Conservation (phyloP, 768 basidiomycete genomes). For the Auricularia cornea region DNA sequence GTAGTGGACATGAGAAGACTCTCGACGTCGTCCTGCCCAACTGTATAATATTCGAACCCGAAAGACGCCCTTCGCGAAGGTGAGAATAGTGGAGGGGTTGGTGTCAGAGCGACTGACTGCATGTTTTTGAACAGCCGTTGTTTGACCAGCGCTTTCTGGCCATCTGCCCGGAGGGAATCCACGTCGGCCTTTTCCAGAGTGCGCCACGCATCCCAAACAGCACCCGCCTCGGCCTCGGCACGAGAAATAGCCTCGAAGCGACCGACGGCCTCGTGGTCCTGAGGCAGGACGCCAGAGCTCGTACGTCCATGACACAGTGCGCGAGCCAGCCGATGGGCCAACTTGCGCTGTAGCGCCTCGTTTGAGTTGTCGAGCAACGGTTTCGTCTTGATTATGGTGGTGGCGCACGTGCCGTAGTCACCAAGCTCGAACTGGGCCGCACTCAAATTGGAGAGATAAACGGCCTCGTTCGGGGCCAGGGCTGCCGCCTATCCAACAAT, state of each 20-base stretch:
- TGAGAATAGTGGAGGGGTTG: neutral
- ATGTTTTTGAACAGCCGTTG: neutral
- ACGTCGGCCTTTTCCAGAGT: too few species aligned
- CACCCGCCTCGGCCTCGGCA: conserved; percentile 3
- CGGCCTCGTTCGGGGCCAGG: conserved; percentile 12
- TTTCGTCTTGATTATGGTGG: too few species aligned
- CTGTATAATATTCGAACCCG: neutral
- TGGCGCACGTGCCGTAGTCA: conserved; percentile 12
- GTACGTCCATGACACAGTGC: too few species aligned
- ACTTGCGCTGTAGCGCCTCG: too few species aligned
- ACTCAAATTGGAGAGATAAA: conserved; percentile 23
- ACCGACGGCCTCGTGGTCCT: too few species aligned
- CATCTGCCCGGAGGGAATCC: too few species aligned
- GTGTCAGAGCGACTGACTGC: neutral
- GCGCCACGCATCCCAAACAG: too few species aligned
- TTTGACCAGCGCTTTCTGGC: too few species aligned
- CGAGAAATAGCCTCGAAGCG: conserved; percentile 14
- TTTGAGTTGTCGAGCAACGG: too few species aligned
- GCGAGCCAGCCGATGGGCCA: too few species aligned
- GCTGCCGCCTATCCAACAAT: conserved; percentile 16
- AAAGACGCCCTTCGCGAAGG: neutral
- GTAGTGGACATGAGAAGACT: conserved; percentile 23
- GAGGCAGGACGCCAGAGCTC: too few species aligned
- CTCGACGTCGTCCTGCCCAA: conserved; percentile 21
- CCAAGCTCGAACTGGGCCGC: conserved; percentile 23